These are phyloP conservation scores for Pseudogymnoascus sp. DNA, from an alignment of 2,329 filamentous ascomycete species.

Conservation along the genomic window DNA sequence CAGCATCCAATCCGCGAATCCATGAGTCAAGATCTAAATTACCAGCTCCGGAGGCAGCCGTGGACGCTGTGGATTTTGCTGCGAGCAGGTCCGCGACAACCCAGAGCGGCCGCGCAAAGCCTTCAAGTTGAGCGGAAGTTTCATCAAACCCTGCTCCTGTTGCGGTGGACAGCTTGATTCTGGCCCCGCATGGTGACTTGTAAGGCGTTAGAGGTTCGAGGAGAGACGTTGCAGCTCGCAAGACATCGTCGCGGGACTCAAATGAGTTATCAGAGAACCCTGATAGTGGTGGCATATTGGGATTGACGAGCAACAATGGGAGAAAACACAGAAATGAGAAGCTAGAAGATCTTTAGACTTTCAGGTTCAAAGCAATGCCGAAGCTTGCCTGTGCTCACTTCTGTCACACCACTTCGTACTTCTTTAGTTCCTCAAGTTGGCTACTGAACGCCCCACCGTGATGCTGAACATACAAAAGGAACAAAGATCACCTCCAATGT, in stretches of 20 bases:
- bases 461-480: not conserved
- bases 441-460: not conserved
- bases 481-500: not conserved
- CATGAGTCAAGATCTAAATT: slow-evolving; percentile 12
- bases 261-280: slow-evolving; percentile 38
- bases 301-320: not conserved
- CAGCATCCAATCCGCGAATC: slow-evolving; percentile 17
- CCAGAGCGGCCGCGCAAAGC: slow-evolving; percentile 32
- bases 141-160: slow-evolving; percentile 39
- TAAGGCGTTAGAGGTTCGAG: slow-evolving; percentile 21
- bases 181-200: slow-evolving; percentile 29
- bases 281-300: slow-evolving; percentile 30
- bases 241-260: slow-evolving; percentile 29
- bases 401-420: not conserved
- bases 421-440: not conserved
- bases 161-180: slow-evolving; percentile 31
- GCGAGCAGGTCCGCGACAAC: slow-evolving; percentile 19
- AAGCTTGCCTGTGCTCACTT: not conserved
- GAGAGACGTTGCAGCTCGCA: slow-evolving; percentile 30
- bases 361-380: not conserved
- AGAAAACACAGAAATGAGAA: not conserved
- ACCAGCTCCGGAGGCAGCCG: not conserved
- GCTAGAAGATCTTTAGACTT: no score
- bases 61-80: not conserved
- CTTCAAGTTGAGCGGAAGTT: slow-evolving; percentile 37